Base-by-base conservation (phyloP, 2,329 filamentous ascomycete species). In the Zopfia rhizophila region DNA sequence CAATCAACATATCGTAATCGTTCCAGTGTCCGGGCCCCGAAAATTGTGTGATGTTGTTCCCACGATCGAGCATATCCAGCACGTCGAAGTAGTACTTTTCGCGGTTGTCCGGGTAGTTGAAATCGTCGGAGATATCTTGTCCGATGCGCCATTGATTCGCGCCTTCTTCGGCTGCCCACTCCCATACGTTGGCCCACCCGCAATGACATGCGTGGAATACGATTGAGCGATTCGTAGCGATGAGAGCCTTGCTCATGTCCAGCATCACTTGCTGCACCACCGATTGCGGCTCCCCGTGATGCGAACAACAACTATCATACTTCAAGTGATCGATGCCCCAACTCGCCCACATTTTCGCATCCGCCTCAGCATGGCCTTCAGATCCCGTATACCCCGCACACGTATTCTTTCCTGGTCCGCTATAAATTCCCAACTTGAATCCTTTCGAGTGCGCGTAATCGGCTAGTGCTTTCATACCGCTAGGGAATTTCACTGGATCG, bases 391-490 rank as follows among this genome's bases (percentile, higher is more conserved):
- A 65, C 5, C 56, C 58, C 3, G 54, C 61, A 38, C 61, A 64
- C 2, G 61, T 63, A 18, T 38, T 38, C 3, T 42, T 48, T 5
- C 60, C 60, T 2, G 62, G 70, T 21, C 68, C 68, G 11, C 65
- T 68, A 52, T 75, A 75, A 50, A 75, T 72, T 11, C 72, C 73
- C 13, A 73, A 63, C 47, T 72, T 70, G 36, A 75, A 65, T 5
- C 70, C 70, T 41, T 67, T 53, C 4, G 49, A 53, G 38, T 75
- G 72, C 13, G 73, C 48, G 25, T 68, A 52, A 31, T 73, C 68
- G 5, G 70, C 65, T 3, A 75, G 52, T 27, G 62, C 49, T 29
- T 64, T 68, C 42, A 75, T 66, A 21, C 73, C 72, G 13, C 57
- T 60, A 8, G 73, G 72, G 30, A 73, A 75, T 54, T 73, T 73